These are phyloP conservation scores for Ceratocystis diversiconidia DNA, from an alignment of 2,329 filamentous ascomycete species.

Conservation along the genomic window DNA sequence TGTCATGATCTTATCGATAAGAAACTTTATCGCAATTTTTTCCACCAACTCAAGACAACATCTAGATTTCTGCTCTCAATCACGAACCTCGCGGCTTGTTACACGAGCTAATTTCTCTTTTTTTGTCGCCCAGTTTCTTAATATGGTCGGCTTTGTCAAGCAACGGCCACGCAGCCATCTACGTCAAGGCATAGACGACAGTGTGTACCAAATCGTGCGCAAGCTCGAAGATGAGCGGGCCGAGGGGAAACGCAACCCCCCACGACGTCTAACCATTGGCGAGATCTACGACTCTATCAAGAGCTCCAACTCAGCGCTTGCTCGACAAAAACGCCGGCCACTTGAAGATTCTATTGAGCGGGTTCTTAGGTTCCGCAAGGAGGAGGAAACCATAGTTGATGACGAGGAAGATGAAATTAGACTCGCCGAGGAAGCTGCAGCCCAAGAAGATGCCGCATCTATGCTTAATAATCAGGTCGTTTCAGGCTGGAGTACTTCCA, in stretches of 20 bases:
- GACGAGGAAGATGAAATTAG: slow-evolving; percentile 29
- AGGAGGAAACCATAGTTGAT: slow-evolving; percentile 40
- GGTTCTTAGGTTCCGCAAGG: slow-evolving; percentile 58
- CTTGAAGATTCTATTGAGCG: slow-evolving; percentile 77
- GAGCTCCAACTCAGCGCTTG: slow-evolving; percentile 72
- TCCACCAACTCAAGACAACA: neutral
- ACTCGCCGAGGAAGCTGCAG: slow-evolving; percentile 17
- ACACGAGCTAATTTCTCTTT: neutral
- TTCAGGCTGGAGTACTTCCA: slow-evolving; percentile 27
- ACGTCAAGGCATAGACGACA: slow-evolving; percentile 46
- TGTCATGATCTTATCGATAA: slow-evolving; percentile 14
- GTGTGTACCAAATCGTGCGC: slow-evolving; percentile 65
- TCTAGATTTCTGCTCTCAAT: neutral
- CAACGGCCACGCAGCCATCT: slow-evolving; percentile 22
- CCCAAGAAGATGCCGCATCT: slow-evolving; percentile 23
- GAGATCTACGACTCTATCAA: slow-evolving; percentile 68
- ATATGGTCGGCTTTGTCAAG: slow-evolving; percentile 22
- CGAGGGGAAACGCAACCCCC: slow-evolving; percentile 24
- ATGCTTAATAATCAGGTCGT: slow-evolving; percentile 32
- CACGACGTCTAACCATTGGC: slow-evolving; percentile 37
- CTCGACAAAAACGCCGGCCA: slow-evolving; percentile 64
- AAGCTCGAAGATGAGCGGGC: slow-evolving; percentile 57
- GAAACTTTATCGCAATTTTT: slow-evolving; percentile 9
- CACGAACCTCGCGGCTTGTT: neutral
- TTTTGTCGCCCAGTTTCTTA: slow-evolving; percentile 9